Base-by-base conservation (phyloP, 768 basidiomycete species). In the Amanita phalloides region DNA sequence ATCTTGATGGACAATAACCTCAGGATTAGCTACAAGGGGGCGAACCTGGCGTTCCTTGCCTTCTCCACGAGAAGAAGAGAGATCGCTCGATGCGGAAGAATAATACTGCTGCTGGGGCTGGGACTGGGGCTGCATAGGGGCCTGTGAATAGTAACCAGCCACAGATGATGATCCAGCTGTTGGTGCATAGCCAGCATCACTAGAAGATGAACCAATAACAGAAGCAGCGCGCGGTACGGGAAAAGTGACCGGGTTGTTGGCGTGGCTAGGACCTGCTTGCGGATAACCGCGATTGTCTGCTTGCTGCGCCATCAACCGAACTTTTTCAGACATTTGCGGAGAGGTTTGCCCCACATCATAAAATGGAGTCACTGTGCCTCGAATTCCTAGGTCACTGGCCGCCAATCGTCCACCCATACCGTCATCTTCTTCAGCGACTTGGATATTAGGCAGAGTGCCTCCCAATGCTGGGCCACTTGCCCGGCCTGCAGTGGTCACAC, bases 291-390 rank as follows among this genome's bases (percentile, higher is more conserved):
- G 8, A 14, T 17, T 33, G n/a, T 21, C 17, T 10, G 42, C 17
- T 2, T 35, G 39, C 4, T 28, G 10, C 4, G 41, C 49, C 39
- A 35, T 25, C 21, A 52, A 33, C 25, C 51, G 45, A 2, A 36
- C 36, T 45, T 52, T 52, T 37, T 52, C 51, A 14, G 51, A 52
- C 51, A 52, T 52, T 37, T 45, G 28, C 20, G 41, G 32, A 26
- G 44, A 44, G 7, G 21, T n/a, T 28, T 43, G 42, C 4, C 35
- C 35, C 23, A 59, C 56, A 7, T 55, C 51, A 23, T 59, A 57
- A 38, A 68, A 69, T 14, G 68, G 69, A n/a, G 66, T 63, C 0
- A 71, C 61, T 36, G 68, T 60, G 8, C 67, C 67, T 14, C 51
- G 51, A 0, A 63, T 66, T 6, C 67, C 68, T 0, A 62, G 56